Conservation (phyloP, 805 yeast genomes). For the Metschnikowia aberdeeniae region DNA sequence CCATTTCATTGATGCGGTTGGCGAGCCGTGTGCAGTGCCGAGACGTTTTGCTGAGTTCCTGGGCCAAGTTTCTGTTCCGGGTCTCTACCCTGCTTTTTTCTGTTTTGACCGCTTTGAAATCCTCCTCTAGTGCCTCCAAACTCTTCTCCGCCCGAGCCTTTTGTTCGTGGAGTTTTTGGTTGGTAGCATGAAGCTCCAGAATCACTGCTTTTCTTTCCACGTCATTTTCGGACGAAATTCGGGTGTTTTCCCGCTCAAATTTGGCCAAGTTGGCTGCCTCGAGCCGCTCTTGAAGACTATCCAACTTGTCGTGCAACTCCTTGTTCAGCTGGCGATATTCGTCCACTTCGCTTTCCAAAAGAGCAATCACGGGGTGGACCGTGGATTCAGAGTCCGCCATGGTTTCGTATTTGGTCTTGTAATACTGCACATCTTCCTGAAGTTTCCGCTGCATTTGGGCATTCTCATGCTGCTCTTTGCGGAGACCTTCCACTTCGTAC, state of each 20-base stretch:
- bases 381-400: conserved; percentile 17
- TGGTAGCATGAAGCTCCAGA: conserved; percentile 11
- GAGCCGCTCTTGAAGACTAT: conserved; percentile 3
- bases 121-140: conserved; percentile 27
- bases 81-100: conserved; percentile 31
- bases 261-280: conserved; percentile 1
- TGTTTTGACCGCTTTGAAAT: conserved; percentile 21
- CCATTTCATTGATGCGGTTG: conserved; percentile 22
- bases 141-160: conserved; percentile 22
- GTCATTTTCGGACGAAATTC: background rate
- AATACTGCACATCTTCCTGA: conserved; percentile 31
- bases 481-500: conserved; percentile 35
- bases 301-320: conserved; percentile 23
- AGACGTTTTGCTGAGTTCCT: conserved; percentile 29
- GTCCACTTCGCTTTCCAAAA: conserved; percentile 33
- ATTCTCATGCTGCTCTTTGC: conserved; percentile 35
- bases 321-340: conserved; percentile 25
- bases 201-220: conserved; percentile 5
- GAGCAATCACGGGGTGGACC: conserved; percentile 12
- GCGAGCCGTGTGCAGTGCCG: conserved; percentile 30
- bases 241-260: conserved; percentile 1
- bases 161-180: conserved; percentile 8
- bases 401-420: conserved; percentile 27
- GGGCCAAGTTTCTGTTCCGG: conserved; percentile 23
- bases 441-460: conserved; percentile 32